Conservation (phyloP, 2,329 filamentous ascomycete species). For the Metarhizium anisopliae region DNA sequence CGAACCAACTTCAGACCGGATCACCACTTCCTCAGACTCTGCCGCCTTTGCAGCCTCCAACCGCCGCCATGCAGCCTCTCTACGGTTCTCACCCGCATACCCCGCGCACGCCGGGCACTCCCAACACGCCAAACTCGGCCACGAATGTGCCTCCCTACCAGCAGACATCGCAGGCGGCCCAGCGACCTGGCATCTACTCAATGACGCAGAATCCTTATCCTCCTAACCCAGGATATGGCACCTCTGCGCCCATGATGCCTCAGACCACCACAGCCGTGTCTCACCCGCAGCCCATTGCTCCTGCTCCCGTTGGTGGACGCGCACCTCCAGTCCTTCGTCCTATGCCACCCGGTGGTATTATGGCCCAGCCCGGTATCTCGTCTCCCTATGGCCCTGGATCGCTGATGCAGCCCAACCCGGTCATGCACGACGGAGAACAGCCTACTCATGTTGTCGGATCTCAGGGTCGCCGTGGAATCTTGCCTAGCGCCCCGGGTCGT, state of each 20-base stretch:
- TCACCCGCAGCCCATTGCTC: slow-evolving; percentile 68
- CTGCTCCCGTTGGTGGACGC: slow-evolving; percentile 52
- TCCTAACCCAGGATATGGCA: slow-evolving; percentile 44
- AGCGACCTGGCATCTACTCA: slow-evolving; percentile 40
- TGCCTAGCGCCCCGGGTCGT: slow-evolving; percentile 82
- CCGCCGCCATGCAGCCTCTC: slow-evolving; percentile 31
- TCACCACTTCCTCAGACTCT: slow-evolving; percentile 44
- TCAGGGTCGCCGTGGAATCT: slow-evolving; percentile 81
- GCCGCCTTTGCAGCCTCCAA: slow-evolving; percentile 43
- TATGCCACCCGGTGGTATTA: slow-evolving; percentile 60
- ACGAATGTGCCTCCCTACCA: slow-evolving; percentile 46
- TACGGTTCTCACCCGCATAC: slow-evolving; percentile 54
- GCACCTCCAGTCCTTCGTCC: slow-evolving; percentile 54
- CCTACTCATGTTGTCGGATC: slow-evolving; percentile 92
- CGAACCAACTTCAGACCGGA: slow-evolving; percentile 40
- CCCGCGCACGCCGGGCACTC: slow-evolving; percentile 53
- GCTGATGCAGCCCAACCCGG: slow-evolving; percentile 47
- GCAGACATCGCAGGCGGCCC: slow-evolving; percentile 37
- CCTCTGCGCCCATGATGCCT: slow-evolving; percentile 53
- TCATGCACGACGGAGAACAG: slow-evolving; percentile 49
- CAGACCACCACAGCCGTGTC: slow-evolving; percentile 57
- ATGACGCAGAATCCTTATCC: slow-evolving; percentile 50
- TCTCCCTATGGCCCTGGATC: slow-evolving; percentile 53
- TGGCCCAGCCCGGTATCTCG: slow-evolving; percentile 46
- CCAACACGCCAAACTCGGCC: slow-evolving; percentile 49